These are phyloP conservation scores for Podospora pseudoanserina DNA, from an alignment of 495 filamentous ascomycete genomes.

Conservation along the genomic window DNA sequence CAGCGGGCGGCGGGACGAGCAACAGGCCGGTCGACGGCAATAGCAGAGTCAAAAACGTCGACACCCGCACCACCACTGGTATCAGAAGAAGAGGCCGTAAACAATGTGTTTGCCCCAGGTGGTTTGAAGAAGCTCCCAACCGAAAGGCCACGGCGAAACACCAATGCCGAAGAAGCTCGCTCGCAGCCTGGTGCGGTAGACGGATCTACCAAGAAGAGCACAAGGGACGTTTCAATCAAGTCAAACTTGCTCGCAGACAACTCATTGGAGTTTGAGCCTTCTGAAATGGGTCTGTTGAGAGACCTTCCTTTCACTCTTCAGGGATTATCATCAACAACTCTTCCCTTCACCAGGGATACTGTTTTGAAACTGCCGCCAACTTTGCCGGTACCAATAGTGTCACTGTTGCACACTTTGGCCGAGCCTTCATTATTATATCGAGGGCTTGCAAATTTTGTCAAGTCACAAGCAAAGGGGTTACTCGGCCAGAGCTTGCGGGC, in stretches of 20 bases:
- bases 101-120: conserved; percentile 54
- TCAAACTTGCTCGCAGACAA: conserved; percentile 51
- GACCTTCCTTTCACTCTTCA: conserved; percentile 94
- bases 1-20: not conserved
- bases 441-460: conserved; percentile 72
- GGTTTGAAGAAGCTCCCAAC: conserved; percentile 47
- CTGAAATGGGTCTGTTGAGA: conserved; percentile 75
- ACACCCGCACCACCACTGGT: conserved; percentile 19
- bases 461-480: conserved; percentile 60
- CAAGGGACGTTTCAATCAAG: conserved; percentile 48
- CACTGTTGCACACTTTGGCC: conserved; percentile 81
- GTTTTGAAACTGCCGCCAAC: conserved; percentile 69
- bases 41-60: conserved; percentile 26
- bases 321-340: conserved; percentile 79
- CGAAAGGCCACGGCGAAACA: conserved; percentile 26
- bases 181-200: conserved; percentile 14
- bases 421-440: conserved; percentile 91
- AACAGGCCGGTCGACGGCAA: not conserved
- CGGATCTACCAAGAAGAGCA: conserved; percentile 19
- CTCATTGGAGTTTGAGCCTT: conserved; percentile 48
- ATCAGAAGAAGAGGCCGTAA: conserved; percentile 41
- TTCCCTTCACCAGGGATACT: conserved; percentile 66
- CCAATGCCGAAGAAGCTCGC: conserved; percentile 22
- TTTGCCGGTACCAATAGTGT: conserved; percentile 79
- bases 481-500: conserved; percentile 93